Percentiles rank a stretch among this genome's conserved stretches.
Conservation (phyloP, 768 basidiomycete genomes). For the Psilocybe cubensis region DNA sequence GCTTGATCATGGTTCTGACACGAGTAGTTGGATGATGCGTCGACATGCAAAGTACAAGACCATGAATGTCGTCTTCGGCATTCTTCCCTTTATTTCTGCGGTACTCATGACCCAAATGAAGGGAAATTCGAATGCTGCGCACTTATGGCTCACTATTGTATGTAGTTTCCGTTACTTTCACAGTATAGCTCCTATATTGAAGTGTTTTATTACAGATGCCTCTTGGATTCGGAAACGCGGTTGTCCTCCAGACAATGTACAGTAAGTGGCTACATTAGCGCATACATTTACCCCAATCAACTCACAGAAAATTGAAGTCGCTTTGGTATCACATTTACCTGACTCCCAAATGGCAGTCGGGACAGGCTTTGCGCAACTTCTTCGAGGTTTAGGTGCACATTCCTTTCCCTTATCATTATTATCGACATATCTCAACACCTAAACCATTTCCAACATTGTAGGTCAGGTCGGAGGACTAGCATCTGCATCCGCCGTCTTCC, state of each 20-base stretch:
- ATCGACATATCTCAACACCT: neutral
- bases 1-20: neutral
- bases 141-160: slow-evolving; percentile 67
- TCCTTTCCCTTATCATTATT: neutral
- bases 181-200: neutral
- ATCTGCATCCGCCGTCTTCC: slow-evolving; percentile 68
- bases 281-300: slow-evolving; percentile 19
- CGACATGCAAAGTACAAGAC: slow-evolving; percentile 64
- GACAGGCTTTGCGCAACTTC: slow-evolving; percentile 69
- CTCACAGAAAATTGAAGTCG: slow-evolving; percentile 48
- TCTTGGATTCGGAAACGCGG: slow-evolving; percentile 75
- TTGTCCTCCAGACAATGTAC: slow-evolving; percentile 72
- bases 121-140: slow-evolving; percentile 50
- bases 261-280: slow-evolving; percentile 40
- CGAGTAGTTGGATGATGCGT: slow-evolving; percentile 59
- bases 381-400: slow-evolving; percentile 60
- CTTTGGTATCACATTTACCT: slow-evolving; percentile 66
- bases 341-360: slow-evolving; percentile 65
- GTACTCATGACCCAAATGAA: slow-evolving; percentile 49
- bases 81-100: slow-evolving; percentile 63
- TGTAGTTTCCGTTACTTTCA: slow-evolving; percentile 18
- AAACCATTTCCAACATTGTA: slow-evolving; percentile 24
- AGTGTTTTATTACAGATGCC: slow-evolving; percentile 51
- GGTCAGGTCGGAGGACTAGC: slow-evolving; percentile 79
- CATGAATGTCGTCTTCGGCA: slow-evolving; percentile 63